phyloP scores from a whole-genome alignment of 352 stramenopile genomes.

The Phytophthora foliorum region DNA sequence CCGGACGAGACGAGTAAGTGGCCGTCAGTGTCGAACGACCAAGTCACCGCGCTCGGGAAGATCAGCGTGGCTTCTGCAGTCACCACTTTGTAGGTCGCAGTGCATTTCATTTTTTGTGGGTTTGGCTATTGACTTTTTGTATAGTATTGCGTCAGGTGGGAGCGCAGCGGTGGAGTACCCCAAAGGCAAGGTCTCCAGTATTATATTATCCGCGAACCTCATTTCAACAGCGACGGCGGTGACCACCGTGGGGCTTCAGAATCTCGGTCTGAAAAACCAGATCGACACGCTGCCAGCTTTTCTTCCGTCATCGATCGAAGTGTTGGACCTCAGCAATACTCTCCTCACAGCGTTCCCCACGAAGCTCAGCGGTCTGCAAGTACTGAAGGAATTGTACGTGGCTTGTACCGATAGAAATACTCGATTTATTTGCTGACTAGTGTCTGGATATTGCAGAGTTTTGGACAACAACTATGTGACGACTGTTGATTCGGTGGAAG shows the following conservation, averaged over 20 bases:
- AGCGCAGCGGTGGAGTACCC: slow-evolving; percentile 25
- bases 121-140: neutral
- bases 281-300: slow-evolving; percentile 27
- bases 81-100: slow-evolving; percentile 28
- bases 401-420: neutral
- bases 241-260: slow-evolving; percentile 32
- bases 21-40: slow-evolving; percentile 39
- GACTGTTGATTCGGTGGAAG: slow-evolving; percentile 19
- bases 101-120: neutral
- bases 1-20: slow-evolving; percentile 36
- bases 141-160: slow-evolving; percentile 32
- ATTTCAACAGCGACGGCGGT: slow-evolving; percentile 29
- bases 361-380: slow-evolving; percentile 26
- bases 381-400: slow-evolving; percentile 34
- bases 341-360: slow-evolving; percentile 35
- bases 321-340: slow-evolving; percentile 40
- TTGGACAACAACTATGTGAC: slow-evolving; percentile 45
- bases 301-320: slow-evolving; percentile 29
- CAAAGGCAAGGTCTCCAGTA: slow-evolving; percentile 44
- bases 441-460: slow-evolving; percentile 17
- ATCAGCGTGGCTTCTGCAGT: slow-evolving; percentile 31
- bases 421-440: neutral
- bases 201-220: slow-evolving; percentile 31
- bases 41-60: slow-evolving; percentile 24
- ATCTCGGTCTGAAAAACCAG: slow-evolving; percentile 32